phyloP scores from a whole-genome alignment of 495 filamentous ascomycete genomes.

The Podospora fimiseda region DNA sequence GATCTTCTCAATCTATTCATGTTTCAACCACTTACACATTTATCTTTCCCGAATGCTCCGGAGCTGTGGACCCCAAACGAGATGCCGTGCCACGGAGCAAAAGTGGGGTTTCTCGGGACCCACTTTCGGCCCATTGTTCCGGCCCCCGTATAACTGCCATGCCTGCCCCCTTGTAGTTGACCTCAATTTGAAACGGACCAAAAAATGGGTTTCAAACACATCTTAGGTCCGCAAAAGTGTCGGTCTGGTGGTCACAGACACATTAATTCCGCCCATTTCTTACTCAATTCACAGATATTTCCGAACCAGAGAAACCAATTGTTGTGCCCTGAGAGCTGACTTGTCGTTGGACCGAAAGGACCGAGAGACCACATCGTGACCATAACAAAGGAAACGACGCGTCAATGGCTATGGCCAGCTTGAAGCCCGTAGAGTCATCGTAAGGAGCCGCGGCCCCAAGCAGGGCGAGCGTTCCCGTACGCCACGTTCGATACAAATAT shows the following conservation, averaged over 20 bases:
- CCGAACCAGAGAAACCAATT: neutral
- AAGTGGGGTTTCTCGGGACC: constrained; percentile 5
- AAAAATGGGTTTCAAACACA: constrained; percentile 8
- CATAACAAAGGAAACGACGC: constrained; percentile 2
- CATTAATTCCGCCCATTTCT: neutral
- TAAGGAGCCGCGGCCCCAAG: constrained; percentile 5
- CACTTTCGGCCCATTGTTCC: constrained; percentile 1
- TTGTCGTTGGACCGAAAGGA: neutral
- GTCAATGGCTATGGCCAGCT: neutral
- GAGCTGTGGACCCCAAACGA: neutral
- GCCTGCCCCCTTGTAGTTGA: neutral
- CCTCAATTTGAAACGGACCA: constrained; percentile 8
- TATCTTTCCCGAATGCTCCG: neutral
- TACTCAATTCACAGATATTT: neutral
- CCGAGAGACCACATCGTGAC: neutral
- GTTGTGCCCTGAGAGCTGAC: neutral
- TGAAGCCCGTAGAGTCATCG: neutral
- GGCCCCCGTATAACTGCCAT: neutral
- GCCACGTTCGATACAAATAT: constrained; percentile 4
- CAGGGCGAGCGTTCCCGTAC: constrained; percentile 4
- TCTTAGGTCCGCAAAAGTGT: neutral
- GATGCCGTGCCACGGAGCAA: neutral
- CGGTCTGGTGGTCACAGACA: neutral
- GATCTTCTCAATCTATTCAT: no score
- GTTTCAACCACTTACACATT: neutral